These are phyloP conservation scores for Fusarium globosum DNA, from an alignment of 2,329 filamentous ascomycete species.

Conservation along the genomic window DNA sequence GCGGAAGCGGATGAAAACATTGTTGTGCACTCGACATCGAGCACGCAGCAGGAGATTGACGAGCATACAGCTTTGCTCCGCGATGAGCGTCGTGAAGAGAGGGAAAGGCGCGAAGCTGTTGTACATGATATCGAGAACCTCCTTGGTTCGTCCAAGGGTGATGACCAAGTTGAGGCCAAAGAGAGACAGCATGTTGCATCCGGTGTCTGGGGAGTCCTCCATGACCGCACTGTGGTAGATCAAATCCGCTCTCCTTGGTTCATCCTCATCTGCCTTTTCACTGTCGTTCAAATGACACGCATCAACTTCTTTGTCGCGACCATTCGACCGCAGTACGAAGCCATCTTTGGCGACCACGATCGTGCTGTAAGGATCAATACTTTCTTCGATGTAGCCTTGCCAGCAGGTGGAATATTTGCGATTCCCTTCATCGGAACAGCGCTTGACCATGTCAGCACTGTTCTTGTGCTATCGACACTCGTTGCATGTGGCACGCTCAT, in stretches of 20 bases:
- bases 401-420: conserved; percentile 83
- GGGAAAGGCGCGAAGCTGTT: conserved; percentile 69
- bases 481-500: conserved; percentile 79
- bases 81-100: conserved; percentile 68
- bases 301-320: conserved; percentile 97
- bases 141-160: conserved; percentile 71
- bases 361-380: conserved; percentile 79
- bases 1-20: conserved; percentile 61
- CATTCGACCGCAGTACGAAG: conserved; percentile 82
- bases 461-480: conserved; percentile 75
- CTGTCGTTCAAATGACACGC: conserved; percentile 78
- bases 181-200: conserved; percentile 76
- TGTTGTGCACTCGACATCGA: conserved; percentile 42
- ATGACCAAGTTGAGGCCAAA: conserved; percentile 73
- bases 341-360: conserved; percentile 71
- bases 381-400: conserved; percentile 83
- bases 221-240: conserved; percentile 74
- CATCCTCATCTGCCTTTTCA: conserved; percentile 84
- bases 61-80: conserved; percentile 66
- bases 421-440: conserved; percentile 87
- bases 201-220: conserved; percentile 89
- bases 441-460: conserved; percentile 80
- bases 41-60: conserved; percentile 55
- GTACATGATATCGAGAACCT: conserved; percentile 79
- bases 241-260: conserved; percentile 89